These are phyloP conservation scores for Microdochium bolleyi DNA, from an alignment of 2,329 filamentous ascomycete species.

Conservation along the genomic window DNA sequence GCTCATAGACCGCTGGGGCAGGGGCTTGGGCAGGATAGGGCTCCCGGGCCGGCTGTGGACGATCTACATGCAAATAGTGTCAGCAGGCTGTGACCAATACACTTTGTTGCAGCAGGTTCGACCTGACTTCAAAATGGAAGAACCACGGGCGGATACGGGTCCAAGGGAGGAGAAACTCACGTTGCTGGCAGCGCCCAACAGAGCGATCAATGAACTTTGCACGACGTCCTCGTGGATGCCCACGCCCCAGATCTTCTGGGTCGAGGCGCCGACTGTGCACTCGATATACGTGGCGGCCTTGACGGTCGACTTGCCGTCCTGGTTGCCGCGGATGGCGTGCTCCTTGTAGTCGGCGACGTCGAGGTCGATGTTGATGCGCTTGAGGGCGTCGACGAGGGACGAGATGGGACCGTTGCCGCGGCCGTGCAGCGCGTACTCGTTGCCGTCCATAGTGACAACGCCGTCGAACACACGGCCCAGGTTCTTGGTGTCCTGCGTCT, in stretches of 20 bases:
- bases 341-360: constrained; percentile 96
- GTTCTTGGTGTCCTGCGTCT: constrained; percentile 69
- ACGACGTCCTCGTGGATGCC: constrained; percentile 91
- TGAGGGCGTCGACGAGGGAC: constrained; percentile 74
- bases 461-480: constrained; percentile 78
- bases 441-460: constrained; percentile 72
- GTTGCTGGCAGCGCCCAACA: constrained; percentile 78
- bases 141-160: too few relatives aligned
- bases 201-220: constrained; percentile 77
- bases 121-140: too few relatives aligned
- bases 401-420: constrained; percentile 88
- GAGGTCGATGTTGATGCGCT: constrained; percentile 71
- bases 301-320: constrained; percentile 84
- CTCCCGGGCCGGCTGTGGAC: constrained; percentile 62
- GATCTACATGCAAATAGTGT: constrained; percentile 45
- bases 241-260: constrained; percentile 78
- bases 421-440: constrained; percentile 71
- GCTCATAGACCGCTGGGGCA: constrained; percentile 39
- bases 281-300: constrained; percentile 97
- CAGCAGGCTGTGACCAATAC: not conserved
- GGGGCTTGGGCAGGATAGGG: constrained; percentile 54
- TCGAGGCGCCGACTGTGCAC: constrained; percentile 61
- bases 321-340: constrained; percentile 77
- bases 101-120: too few relatives aligned
- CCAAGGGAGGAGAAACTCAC: constrained; percentile 43